Base-by-base conservation (phyloP, 495 filamentous ascomycete species). In the Penicillium nucicola region DNA sequence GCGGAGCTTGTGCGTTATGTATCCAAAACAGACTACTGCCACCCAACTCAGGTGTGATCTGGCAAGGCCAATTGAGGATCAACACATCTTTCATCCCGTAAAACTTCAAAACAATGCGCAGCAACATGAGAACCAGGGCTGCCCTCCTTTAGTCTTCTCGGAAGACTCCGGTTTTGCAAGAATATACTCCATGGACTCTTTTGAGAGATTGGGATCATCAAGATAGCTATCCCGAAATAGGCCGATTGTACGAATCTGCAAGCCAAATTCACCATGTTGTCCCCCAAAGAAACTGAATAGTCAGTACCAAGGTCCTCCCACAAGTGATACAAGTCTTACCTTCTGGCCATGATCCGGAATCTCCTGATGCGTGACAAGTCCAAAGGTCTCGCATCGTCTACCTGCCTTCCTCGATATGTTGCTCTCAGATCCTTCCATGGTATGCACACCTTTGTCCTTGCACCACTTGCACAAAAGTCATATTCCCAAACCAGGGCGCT, bases 341-440 rank as follows among this genome's bases (percentile, higher is more conserved):
- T 92, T 58, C 89, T 68, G 69, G 86, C 84, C 88, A 92, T 89
- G 20, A 92, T 69, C 32, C 83, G 81, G 10, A 93, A 65, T 45
- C 84, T 75, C 62, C 77, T 84, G n/a, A 92, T 71, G 46, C 70
- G 60, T 42, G 65, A 71, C 45, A 73, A 55, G 58, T 89, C 74
- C 55, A 92, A 58, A 20, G 72, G 68, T 44, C 68, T 56, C 0
- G 77, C 74, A 65, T 83, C 78, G n/a, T 77, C 67, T 53, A 75
- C 70, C 54, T 81, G 70, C 58, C 77, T 82, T 0, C 90, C 90
- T 4, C 89, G 71, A 66, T 87, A 95, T 2, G 83, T 91, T 0
- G 88, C 66, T 55, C 76, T 81, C 18, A 95, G 81, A 9, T 78
- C 79, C 2, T 58, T 57, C 81, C 85, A 93, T 8, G 66, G 70